These are phyloP conservation scores for Penicillium parvum DNA, from an alignment of 495 filamentous ascomycete species.

Conservation along the genomic window DNA sequence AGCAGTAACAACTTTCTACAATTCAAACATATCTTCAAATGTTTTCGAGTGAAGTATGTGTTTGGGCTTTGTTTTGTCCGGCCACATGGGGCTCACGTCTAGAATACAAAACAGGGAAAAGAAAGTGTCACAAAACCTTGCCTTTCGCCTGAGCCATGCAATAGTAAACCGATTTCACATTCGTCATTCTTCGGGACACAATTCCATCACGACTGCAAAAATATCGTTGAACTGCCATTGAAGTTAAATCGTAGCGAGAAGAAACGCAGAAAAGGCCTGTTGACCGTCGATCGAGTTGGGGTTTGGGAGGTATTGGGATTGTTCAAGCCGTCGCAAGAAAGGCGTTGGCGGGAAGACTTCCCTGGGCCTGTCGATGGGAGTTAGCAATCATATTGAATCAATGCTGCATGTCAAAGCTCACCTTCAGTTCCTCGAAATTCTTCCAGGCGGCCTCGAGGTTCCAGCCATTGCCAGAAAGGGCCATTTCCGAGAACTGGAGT, in stretches of 20 bases:
- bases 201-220: not conserved
- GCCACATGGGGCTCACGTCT: constrained; percentile 22
- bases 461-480: constrained; percentile 67
- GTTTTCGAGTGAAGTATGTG: not conserved
- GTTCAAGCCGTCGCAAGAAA: constrained; percentile 28
- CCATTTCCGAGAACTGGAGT: constrained; percentile 64
- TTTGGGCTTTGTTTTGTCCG: constrained; percentile 23
- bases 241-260: constrained; percentile 1
- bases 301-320: not conserved
- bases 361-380: constrained; percentile 29
- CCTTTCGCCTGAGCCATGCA: constrained; percentile 45
- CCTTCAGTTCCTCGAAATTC: constrained; percentile 58
- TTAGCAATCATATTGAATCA: constrained; percentile 10
- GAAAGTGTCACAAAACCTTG: constrained; percentile 16
- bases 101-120: constrained; percentile 17
- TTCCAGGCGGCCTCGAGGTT: constrained; percentile 63
- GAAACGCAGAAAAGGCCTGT: not conserved
- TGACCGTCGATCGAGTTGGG: not conserved
- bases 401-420: constrained; percentile 11
- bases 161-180: constrained; percentile 12
- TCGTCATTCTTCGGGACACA: constrained; percentile 5
- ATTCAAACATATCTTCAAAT: too few relatives aligned
- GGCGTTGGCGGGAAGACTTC: constrained; percentile 36
- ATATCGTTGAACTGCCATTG: not conserved
- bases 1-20: not conserved